Base-by-base conservation (phyloP, 768 basidiomycete genomes). In the Pisolithus orientalis region DNA sequence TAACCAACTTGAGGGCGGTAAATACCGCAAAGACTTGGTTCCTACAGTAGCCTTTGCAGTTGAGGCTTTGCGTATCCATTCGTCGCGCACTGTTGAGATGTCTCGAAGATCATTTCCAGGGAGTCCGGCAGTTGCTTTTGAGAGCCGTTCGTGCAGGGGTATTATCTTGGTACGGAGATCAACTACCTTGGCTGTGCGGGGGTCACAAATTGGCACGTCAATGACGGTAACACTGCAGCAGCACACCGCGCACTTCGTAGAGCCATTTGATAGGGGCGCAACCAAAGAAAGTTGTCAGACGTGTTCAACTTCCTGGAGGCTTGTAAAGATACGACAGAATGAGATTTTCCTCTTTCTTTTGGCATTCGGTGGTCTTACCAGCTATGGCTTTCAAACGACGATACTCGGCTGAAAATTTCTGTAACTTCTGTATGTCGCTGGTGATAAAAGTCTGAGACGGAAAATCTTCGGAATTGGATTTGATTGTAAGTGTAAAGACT, bases 51-150 rank as follows among this genome's bases (percentile, higher is more conserved):
- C 57, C 32, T 68, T 67, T 47, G 63, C 59, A 28, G 73, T 60
- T 40, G 80, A 78, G 52, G 67, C 66, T 2, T 53, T 65, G 27
- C 76, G 72, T 8, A 88, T 74, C 84, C 85, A 91, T 5, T 83
- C 75, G 50, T 85, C 82, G 21, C 81, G 73, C 9, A 91, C 75
- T 4, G 77, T 58, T 24, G 71, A 70, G 14, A 83, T 72, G 66
- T 90, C 88, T 6, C 65, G 62, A 3, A 65, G 52, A 51, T 90
- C 89, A 57, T 88, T 79, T 6, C 78, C 81, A 16, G 80, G 75
- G 40, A 72, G 61, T 2, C 89, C 89, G 8, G 88, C 85, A 59
- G 70, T 70, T 2, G 84, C 78, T 1, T 71, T 60, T 17, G 87
- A 85, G 24, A 91, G 73, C 9, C 77, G 78, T 7, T 68, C 61